Conservation (phyloP, 2,329 filamentous ascomycete genomes). For the Fusarium drepaniforme region DNA sequence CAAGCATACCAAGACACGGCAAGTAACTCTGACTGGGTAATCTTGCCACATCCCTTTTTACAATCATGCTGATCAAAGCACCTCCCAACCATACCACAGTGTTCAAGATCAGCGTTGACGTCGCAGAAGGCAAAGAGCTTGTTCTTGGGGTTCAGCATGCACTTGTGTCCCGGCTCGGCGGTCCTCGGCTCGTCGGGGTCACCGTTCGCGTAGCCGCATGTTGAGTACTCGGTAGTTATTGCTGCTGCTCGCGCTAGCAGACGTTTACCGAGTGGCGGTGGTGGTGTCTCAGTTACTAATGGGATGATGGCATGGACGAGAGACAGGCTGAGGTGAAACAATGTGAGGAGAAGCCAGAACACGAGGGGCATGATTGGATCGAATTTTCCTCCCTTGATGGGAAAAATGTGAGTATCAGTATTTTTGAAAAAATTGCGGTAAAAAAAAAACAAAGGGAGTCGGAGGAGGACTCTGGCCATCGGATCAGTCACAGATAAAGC, state of each 20-base stretch:
- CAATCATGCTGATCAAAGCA: slow-evolving; percentile 52
- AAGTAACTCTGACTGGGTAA: slow-evolving; percentile 33
- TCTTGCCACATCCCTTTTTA: slow-evolving; percentile 46
- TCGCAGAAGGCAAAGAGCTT: slow-evolving; percentile 54
- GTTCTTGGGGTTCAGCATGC: slow-evolving; percentile 48
- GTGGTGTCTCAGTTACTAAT: slow-evolving; percentile 22
- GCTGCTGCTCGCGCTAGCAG: background rate
- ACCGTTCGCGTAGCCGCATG: slow-evolving; percentile 47
- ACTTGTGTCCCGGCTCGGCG: slow-evolving; percentile 49
- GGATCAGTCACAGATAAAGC: background rate
- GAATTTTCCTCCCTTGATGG: background rate
- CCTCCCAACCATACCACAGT: slow-evolving; percentile 50
- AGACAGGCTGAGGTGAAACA: slow-evolving; percentile 24
- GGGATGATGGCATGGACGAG: background rate
- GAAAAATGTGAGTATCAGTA: background rate
- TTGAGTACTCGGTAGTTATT: slow-evolving; percentile 35
- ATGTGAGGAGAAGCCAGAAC: background rate
- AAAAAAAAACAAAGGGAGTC: background rate
- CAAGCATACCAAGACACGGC: slow-evolving; percentile 51
- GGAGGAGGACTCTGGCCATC: background rate
- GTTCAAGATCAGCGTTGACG: background rate
- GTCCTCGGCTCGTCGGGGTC: slow-evolving; percentile 42
- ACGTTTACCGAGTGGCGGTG: background rate
- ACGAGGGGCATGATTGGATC: slow-evolving; percentile 11
- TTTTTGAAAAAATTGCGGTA: background rate